phyloP scores from a whole-genome alignment of 306 rosid genomes.

The Begonia masoniana region DNA sequence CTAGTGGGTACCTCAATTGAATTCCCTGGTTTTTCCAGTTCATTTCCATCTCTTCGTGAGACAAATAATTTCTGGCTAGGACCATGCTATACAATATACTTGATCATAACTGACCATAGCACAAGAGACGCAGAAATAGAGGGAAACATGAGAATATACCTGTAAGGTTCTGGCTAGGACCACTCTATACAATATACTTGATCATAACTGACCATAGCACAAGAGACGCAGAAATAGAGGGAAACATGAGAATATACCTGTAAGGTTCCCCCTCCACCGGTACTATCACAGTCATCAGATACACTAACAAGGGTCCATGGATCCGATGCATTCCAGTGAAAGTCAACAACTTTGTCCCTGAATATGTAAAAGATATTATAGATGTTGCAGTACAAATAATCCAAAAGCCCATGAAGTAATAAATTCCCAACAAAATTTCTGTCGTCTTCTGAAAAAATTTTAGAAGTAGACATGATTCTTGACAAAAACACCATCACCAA shows the following conservation, averaged over 20 bases:
- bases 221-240: not conserved
- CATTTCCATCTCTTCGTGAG: no score
- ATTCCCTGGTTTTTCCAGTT: no score
- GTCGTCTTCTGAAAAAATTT: no score
- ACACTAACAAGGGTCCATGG: conserved; percentile 98
- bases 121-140: not conserved
- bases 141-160: not conserved
- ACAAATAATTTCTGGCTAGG: no score
- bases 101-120: not conserved
- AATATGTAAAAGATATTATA: conserved; percentile 2
- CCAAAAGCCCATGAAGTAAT: no score
- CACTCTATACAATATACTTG: no score
- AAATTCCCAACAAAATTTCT: no score
- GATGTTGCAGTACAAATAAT: no score
- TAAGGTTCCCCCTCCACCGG: conserved; percentile 98
- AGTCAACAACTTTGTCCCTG: conserved; percentile 95
- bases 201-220: not conserved
- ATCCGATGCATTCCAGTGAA: conserved; percentile 90
- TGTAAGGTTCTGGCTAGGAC: not conserved
- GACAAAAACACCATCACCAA: no score
- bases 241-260: conserved; percentile 37
- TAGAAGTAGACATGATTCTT: no score
- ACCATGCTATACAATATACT: no score
- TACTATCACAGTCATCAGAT: conserved; percentile 92
- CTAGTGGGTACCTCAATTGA: no score